Conservation (phyloP, 2,329 filamentous ascomycete genomes). For the Pleoardoris graminearum region DNA sequence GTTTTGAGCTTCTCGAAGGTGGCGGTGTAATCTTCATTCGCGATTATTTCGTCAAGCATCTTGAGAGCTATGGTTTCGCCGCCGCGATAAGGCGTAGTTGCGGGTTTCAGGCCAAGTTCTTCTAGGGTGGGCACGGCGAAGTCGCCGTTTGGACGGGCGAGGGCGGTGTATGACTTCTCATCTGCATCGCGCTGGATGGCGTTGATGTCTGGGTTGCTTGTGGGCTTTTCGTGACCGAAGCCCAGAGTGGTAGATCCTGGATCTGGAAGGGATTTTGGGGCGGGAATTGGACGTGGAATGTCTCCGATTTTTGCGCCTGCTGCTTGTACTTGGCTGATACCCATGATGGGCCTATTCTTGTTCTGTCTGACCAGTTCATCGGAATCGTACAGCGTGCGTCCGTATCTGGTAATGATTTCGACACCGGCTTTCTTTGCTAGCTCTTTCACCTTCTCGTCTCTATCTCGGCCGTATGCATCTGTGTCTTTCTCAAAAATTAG, state of each 20-base stretch:
- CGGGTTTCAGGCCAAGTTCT: slow-evolving; percentile 65
- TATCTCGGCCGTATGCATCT: slow-evolving; percentile 68
- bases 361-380: slow-evolving; percentile 69
- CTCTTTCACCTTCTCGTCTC: slow-evolving; percentile 63
- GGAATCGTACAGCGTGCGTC: slow-evolving; percentile 73
- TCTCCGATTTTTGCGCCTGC: slow-evolving; percentile 64
- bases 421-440: slow-evolving; percentile 69
- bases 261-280: slow-evolving; percentile 64
- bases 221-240: slow-evolving; percentile 61
- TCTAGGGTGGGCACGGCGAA: slow-evolving; percentile 72
- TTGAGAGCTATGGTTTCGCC: slow-evolving; percentile 69
- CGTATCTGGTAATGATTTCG: slow-evolving; percentile 65
- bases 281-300: slow-evolving; percentile 63
- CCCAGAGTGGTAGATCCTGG: slow-evolving; percentile 65
- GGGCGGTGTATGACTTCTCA: slow-evolving; percentile 62
- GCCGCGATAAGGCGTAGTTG: slow-evolving; percentile 69
- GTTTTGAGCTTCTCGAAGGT: slow-evolving; percentile 78
- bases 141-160: slow-evolving; percentile 69
- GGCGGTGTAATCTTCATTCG: slow-evolving; percentile 67
- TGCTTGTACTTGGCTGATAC: slow-evolving; percentile 65
- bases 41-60: slow-evolving; percentile 61
- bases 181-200: slow-evolving; percentile 55
- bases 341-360: slow-evolving; percentile 73
- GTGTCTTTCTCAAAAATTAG: slow-evolving; percentile 80
- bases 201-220: slow-evolving; percentile 63